phyloP scores from a whole-genome alignment of 306 rosid genomes.

The Rosa rugosa region DNA sequence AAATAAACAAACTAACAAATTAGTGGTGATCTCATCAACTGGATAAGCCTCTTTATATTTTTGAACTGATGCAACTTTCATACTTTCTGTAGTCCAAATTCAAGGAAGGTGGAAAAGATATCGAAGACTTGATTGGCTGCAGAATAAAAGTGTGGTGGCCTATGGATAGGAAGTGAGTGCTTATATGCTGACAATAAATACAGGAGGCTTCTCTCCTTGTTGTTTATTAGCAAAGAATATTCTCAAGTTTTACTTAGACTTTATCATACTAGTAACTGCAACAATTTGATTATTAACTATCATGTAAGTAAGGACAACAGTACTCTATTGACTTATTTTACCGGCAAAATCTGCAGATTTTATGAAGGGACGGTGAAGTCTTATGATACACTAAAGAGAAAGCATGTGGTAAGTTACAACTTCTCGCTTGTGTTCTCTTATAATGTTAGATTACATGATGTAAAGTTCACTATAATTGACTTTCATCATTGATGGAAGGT shows the following conservation, averaged over 20 bases:
- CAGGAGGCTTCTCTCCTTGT: background rate
- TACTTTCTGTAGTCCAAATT: constrained; percentile 45
- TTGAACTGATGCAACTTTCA: constrained; percentile 32
- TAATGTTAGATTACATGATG: constrained; percentile 10
- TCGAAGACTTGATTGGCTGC: constrained; percentile 85
- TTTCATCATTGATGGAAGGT: constrained; percentile 53
- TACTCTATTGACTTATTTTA: constrained; percentile 26
- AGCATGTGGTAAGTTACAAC: constrained; percentile 83
- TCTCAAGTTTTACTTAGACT: background rate
- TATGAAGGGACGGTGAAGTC: constrained; percentile 91
- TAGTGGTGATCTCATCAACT: background rate
- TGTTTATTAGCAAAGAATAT: background rate
- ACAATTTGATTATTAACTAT: constrained; percentile 3
- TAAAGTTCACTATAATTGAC: background rate
- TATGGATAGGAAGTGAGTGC: constrained; percentile 76
- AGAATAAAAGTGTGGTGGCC: constrained; percentile 99
- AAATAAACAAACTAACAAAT: background rate
- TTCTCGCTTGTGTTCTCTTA: constrained; percentile 27
- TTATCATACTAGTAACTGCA: constrained; percentile 14
- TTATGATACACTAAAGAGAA: constrained; percentile 66
- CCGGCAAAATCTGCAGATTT: constrained; percentile 51
- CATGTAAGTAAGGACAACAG: background rate
- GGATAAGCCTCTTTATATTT: constrained; percentile 3
- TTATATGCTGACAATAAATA: background rate
- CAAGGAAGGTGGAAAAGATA: constrained; percentile 61